These are phyloP conservation scores for Naegleria fowleri DNA, from an alignment of 208 protist species.

Conservation along the genomic window DNA sequence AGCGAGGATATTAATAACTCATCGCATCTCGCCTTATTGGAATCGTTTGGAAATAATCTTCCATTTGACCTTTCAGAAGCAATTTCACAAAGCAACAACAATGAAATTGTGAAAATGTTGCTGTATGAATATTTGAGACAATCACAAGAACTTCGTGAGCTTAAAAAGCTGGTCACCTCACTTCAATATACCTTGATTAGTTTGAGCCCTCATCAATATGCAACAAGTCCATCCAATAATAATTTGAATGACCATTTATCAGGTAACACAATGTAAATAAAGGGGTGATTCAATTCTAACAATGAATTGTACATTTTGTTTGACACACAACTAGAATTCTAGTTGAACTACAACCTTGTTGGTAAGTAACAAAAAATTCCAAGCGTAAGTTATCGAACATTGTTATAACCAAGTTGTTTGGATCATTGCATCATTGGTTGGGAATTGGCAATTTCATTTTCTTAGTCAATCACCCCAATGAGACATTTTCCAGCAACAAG, in stretches of 20 bases:
- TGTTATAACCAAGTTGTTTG: too few relatives aligned
- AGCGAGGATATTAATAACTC: neutral
- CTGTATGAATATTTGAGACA: conserved; percentile 7
- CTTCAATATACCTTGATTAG: neutral
- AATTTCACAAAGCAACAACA: neutral
- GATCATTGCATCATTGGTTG: too few relatives aligned
- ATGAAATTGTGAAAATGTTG: conserved; percentile 8
- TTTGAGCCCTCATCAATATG: neutral
- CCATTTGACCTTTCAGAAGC: neutral
- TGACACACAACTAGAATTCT: too few relatives aligned
- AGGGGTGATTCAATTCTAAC: neutral
- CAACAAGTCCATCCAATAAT: neutral
- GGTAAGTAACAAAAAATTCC: too few relatives aligned
- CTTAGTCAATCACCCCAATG: too few relatives aligned
- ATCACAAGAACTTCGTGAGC: neutral
- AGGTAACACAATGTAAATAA: neutral
- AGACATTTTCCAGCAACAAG: too few relatives aligned
- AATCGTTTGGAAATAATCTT: neutral
- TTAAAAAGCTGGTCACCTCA: neutral
- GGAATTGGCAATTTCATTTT: too few relatives aligned
- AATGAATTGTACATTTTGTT: too few relatives aligned
- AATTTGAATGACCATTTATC: neutral
- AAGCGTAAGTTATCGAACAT: too few relatives aligned
- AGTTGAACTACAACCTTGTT: too few relatives aligned
- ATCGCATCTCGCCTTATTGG: neutral